Base-by-base conservation (phyloP, 257 asterid genomes). In the Scutellaria galericulata region DNA sequence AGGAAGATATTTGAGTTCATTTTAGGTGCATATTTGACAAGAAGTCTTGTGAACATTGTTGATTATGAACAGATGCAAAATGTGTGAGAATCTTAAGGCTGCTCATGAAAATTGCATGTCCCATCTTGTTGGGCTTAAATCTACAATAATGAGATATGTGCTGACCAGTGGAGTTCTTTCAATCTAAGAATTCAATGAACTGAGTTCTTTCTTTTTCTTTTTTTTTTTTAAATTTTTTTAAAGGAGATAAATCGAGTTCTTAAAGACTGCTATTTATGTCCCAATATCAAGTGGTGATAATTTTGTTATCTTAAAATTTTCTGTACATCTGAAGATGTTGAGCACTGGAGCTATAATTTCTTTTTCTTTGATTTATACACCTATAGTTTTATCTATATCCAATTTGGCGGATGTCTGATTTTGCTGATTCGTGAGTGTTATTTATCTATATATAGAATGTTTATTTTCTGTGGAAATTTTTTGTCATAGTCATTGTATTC, bases 401-500 rank as follows among this genome's bases (percentile, higher is more conserved):
- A 35, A 14, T 56, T 40, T 63, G 71, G 64, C 39, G 67, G 22
- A 60, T n/a, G 41, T 39, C 51, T 50, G 68, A 9, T 59, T 67
- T 48, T 70, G 7, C 14, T 48, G 24, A 22, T 54, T 50, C 37
- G 37, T 57, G 69, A 54, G 66, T 46, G 67, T 66, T 41, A 51
- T 69, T 66, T 41, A 51, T 69, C 58, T 68, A 40, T 44, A 46
- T 14, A 54, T 37, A 75, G 50, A 45, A 56, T 4, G 8, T 77
- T 14, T 58, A 41, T 58, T 64, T 47, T 62, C 22, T 7, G 31
- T 18, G 45, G 39, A 22, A 18, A 39, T 67, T 68, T 59, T 24
- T 70, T 62, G 74, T 40, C 47, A 27, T 72, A 56, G 46, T 60
- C 55, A 44, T 77, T 40, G 13, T 70, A 24, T 52, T 64, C 57